Evolutionary conservation across 176 grass and related monocot genomes (phyloP), one percentile per base, ranked within the genome.

Genomic region (Rhynchospora tenuis): DNA sequence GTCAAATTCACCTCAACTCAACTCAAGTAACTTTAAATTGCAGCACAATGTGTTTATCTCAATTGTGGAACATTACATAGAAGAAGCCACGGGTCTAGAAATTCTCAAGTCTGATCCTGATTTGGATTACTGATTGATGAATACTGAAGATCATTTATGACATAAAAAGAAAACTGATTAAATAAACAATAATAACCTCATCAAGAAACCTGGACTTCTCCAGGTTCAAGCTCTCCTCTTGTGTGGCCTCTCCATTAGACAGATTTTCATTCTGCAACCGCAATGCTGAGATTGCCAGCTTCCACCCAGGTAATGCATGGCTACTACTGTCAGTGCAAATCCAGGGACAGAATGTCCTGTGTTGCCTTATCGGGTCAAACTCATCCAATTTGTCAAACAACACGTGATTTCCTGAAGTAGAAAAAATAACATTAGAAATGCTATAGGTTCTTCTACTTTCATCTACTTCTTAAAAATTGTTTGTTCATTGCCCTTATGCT

Each of bases 331-430:
- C 86, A 24, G 85, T 91, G 83, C 90, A 80, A 57, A 90, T 90
- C 96, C 96, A 99, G 65, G 97, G 91, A 84, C 97, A 99, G 84
- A 95, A 99, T 15, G 89, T 84, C 81, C 97, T 83, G 86, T 99
- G 97, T 59, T 95, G 93, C 89, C 86, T 96, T 66, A 96, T 83
- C 86, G 93, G 93, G 68, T 99, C 97, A 73, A 99, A 93, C 73
- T 92, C 88, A 38, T 87, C 88, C 78, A 89, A 72, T 84, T 83
- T 88, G 60, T 90, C 82, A 58, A 87, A 89, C 29, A 91, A 81
- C 9, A 86, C 81, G 55, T 80, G 59, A 52, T 87, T 90, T 54
- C 84, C 93, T 90, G 86, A 57, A 68, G 61, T 16, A 59, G 42
- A 82, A 88, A 58, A 45, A n/a, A 19, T 31, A 28, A 56, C 14